Evolutionary conservation across 257 asterid genomes (phyloP), one percentile per base, ranked within the genome.

Genomic region (Gynochthodes officinalis): DNA sequence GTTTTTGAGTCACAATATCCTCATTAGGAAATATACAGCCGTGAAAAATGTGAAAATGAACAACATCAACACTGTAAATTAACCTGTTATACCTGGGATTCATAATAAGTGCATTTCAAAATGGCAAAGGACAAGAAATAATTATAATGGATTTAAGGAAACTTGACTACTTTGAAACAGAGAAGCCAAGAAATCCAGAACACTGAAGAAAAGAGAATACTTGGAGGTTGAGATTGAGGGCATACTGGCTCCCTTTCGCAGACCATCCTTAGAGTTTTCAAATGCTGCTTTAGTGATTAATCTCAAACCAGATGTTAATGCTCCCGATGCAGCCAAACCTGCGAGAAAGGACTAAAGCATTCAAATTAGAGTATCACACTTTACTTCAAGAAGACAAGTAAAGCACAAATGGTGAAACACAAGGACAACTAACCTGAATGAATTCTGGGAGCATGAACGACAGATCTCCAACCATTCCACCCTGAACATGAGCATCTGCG

Each of bases 391-490:
- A 59, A 71, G 61, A 28, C 13, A 35, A 46, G 23, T 33, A 32
- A 39, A 59, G 8, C 9, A 30, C 37, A 23, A 28, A 7, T 6
- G 13, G 1, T 46, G 8, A 35, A 16, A 43, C 16, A 35, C 6
- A 33, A 18, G 7, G 28, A 35, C 14, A 67, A 35, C 80, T 12
- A 49, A 81, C 89, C 80, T 83, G 89, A 40, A 80, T 58, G 27
- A 83, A 70, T 32, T 85, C 83, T 30, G 86, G 88, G 1, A 30
- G 40, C 88, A 85, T 85, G 46, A 72, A 81, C 18, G 90, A 81
- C 54, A 85, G 78, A 50, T 85, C 90, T 53, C 90, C 90, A 75
- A 81, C 39, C 84, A 83, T 81, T 65, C 88, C 90, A 46, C 90
- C 90, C 70, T 83, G 83, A 55, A 81, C 87, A 81, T 79, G 83